A percentile compares a stretch with the other conserved stretches of the same genome.
Conservation (phyloP, 345 rosid species). For the Gossypium anomalum region DNA sequence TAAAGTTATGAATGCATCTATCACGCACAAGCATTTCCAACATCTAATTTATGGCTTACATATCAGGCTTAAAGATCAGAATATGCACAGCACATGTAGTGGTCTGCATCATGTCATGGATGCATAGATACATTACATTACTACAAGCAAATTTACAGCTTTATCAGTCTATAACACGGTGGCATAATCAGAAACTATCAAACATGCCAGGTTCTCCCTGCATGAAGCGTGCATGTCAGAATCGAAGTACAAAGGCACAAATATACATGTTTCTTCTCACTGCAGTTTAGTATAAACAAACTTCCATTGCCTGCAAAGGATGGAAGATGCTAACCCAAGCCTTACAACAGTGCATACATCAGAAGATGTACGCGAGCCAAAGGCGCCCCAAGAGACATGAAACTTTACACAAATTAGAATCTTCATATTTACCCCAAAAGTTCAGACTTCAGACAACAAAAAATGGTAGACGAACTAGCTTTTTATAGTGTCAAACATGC, state of each 20-base stretch:
- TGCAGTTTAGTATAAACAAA: background rate
- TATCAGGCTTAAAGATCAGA: background rate
- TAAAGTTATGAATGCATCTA: background rate
- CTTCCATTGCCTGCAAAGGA: background rate
- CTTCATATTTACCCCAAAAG: no score
- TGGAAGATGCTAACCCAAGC: background rate
- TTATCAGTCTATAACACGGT: background rate
- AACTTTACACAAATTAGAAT: background rate
- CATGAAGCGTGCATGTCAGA: background rate
- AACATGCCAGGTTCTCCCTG: background rate
- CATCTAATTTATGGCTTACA: background rate
- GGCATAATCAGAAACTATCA: background rate
- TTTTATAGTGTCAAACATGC: no score
- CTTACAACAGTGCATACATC: background rate
- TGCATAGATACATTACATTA: background rate
- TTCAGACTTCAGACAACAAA: no score
- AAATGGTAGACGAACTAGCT: no score
- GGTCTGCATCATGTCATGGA: background rate
- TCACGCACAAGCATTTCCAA: background rate
- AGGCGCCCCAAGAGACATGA: background rate
- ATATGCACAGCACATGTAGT: background rate
- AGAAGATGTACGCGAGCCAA: background rate
- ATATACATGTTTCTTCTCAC: slow-evolving; percentile 4
- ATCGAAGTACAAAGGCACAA: background rate
- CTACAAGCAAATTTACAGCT: background rate